Evolutionary conservation across 768 basidiomycete genomes (phyloP).

Genomic region (Phylloporus scabripes): DNA sequence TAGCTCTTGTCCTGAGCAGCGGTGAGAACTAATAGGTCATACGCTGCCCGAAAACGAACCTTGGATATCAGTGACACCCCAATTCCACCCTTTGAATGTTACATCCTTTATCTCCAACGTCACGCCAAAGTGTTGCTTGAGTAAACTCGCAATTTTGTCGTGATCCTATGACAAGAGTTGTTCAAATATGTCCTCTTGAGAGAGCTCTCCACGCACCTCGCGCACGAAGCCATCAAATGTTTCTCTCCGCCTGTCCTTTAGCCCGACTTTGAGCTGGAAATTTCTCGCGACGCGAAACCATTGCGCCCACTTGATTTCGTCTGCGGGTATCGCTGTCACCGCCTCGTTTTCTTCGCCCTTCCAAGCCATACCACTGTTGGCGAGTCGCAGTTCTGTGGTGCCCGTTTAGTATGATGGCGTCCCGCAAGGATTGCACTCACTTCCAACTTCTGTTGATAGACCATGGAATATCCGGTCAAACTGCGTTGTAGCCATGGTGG

Average conservation of each 20-base stretch:
- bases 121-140: conserved; percentile 85
- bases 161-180: conserved; percentile 57
- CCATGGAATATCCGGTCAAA: conserved; percentile 85
- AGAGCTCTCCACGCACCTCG: conserved; percentile 50
- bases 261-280: conserved; percentile 81
- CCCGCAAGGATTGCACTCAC: conserved; percentile 45
- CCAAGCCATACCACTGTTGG: conserved; percentile 91
- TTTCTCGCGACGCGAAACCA: conserved; percentile 91
- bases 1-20: conserved; percentile 71
- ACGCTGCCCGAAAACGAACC: conserved; percentile 42
- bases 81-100: conserved; percentile 96
- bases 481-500: conserved; percentile 58
- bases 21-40: background rate
- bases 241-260: conserved; percentile 71
- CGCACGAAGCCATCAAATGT: conserved; percentile 93
- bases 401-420: background rate
- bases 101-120: conserved; percentile 82
- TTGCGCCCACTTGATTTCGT: conserved; percentile 81
- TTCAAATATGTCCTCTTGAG: background rate
- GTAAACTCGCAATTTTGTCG: conserved; percentile 70
- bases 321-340: conserved; percentile 57
- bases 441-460: conserved; percentile 66
- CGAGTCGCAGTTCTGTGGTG: conserved; percentile 77
- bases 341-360: conserved; percentile 67
- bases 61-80: conserved; percentile 94